These are phyloP conservation scores for Taphrina confusa DNA, from an alignment of 1,139 yeast genomes.

Conservation along the genomic window DNA sequence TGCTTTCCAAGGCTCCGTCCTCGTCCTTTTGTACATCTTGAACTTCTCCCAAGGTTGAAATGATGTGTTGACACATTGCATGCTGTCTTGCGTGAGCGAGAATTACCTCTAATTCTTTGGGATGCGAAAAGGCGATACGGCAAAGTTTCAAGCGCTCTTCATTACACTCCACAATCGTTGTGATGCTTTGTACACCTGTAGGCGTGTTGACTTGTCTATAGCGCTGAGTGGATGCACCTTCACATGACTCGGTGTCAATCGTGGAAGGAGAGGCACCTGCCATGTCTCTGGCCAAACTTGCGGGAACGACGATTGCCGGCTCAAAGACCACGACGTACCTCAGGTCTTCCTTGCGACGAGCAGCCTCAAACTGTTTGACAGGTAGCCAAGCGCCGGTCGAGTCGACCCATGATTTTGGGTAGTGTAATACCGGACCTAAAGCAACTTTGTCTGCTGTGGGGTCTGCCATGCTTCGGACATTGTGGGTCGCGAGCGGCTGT, in stretches of 20 bases:
- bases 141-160: background rate
- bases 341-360: background rate
- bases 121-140: constrained; percentile 11
- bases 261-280: background rate
- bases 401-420: constrained; percentile 16
- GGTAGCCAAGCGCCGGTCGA: constrained; percentile 11
- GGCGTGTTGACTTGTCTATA: background rate
- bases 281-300: background rate
- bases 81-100: background rate
- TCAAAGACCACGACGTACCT: constrained; percentile 19
- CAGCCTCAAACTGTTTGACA: background rate
- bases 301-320: constrained; percentile 20
- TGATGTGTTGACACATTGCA: constrained; percentile 9
- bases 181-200: background rate
- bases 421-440: background rate
- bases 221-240: background rate
- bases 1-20: background rate
- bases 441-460: background rate
- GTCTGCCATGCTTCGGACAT: background rate
- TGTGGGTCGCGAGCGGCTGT: constrained; percentile 3
- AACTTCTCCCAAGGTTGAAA: background rate
- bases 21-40: background rate
- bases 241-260: background rate
- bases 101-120: constrained; percentile 15
- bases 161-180: background rate